Percentiles rank a stretch among this genome's conserved stretches.
phyloP scores from a whole-genome alignment of 2,329 filamentous ascomycete genomes.

The Lachnum nothofagi region DNA sequence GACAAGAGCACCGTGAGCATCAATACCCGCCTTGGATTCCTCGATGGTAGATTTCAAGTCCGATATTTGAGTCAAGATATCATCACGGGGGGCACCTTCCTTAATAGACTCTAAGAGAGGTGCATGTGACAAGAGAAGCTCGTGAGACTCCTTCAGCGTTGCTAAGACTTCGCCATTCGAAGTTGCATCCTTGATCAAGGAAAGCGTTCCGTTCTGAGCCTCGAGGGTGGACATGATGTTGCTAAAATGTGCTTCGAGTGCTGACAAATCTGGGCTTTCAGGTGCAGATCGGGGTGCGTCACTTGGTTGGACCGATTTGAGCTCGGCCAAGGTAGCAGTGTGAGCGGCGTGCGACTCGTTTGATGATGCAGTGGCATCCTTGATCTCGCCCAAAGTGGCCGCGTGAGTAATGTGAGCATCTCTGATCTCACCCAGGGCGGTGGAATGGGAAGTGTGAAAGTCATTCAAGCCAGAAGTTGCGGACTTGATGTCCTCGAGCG shows the following conservation, averaged over 20 bases:
- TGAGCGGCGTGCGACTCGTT: constrained; percentile 12
- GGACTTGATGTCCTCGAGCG: constrained; percentile 16
- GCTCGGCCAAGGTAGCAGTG: neutral
- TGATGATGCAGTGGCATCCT: constrained; percentile 5
- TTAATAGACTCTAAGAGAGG: constrained; percentile 21
- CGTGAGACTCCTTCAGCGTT: constrained; percentile 15
- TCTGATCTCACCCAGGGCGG: constrained; percentile 11
- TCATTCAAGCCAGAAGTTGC: constrained; percentile 9
- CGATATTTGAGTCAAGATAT: constrained; percentile 20
- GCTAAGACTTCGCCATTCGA: constrained; percentile 15
- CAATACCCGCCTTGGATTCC: constrained; percentile 23
- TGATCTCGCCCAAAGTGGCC: constrained; percentile 17
- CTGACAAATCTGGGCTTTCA: constrained; percentile 1
- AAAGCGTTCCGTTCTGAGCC: constrained; percentile 8
- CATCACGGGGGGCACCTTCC: constrained; percentile 13
- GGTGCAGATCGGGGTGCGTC: neutral
- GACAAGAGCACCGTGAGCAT: constrained; percentile 15
- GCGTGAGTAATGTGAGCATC: constrained; percentile 14
- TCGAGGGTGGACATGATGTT: constrained; percentile 16
- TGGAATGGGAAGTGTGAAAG: constrained; percentile 9
- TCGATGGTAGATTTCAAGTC: constrained; percentile 22
- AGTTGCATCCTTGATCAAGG: constrained; percentile 21
- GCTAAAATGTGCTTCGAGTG: constrained; percentile 12
- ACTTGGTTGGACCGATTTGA: neutral
- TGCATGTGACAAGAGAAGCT: constrained; percentile 15